Conservation (phyloP, 306 rosid genomes). For the Ormosia semicastrata region DNA sequence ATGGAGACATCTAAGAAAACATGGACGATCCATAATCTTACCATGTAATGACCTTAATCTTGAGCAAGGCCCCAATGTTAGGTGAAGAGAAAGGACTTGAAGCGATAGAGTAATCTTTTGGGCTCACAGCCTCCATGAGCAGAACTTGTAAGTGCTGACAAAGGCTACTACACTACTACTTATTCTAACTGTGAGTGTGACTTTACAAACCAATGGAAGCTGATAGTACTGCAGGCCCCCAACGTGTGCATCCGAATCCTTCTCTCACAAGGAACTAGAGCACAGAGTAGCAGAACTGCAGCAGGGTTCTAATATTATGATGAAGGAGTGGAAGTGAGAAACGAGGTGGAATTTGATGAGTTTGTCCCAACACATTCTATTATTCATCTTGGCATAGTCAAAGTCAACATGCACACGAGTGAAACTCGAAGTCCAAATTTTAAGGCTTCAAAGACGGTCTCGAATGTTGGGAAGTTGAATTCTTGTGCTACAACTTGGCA, state of each 20-base stretch:
- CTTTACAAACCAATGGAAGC: slow-evolving; percentile 18
- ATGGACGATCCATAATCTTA: slow-evolving; percentile 29
- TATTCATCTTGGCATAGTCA: slow-evolving; percentile 33
- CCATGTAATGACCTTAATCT: slow-evolving; percentile 86
- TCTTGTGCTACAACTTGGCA: slow-evolving; percentile 43
- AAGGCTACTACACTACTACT: neutral
- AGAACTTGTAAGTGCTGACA: slow-evolving; percentile 24
- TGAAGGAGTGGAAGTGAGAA: slow-evolving; percentile 34
- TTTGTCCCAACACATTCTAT: slow-evolving; percentile 51
- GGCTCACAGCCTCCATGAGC: slow-evolving; percentile 56
- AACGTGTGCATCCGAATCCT: slow-evolving; percentile 3
- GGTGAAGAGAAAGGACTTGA: slow-evolving; percentile 85
- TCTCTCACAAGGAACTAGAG: slow-evolving; percentile 23
- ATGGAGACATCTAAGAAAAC: neutral
- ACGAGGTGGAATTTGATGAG: slow-evolving; percentile 37
- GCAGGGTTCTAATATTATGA: slow-evolving; percentile 27
- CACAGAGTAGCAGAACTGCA: neutral
- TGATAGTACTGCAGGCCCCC: neutral
- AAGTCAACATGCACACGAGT: slow-evolving; percentile 89
- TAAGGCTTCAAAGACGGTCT: slow-evolving; percentile 77
- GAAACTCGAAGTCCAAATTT: slow-evolving; percentile 62
- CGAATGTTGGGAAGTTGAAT: slow-evolving; percentile 60
- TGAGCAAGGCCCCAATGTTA: slow-evolving; percentile 76
- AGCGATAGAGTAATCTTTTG: slow-evolving; percentile 48
- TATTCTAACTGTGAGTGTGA: slow-evolving; percentile 17